These are phyloP conservation scores for Platanus orientalis DNA, from an alignment of 164 flowering plant genomes.

Conservation along the genomic window DNA sequence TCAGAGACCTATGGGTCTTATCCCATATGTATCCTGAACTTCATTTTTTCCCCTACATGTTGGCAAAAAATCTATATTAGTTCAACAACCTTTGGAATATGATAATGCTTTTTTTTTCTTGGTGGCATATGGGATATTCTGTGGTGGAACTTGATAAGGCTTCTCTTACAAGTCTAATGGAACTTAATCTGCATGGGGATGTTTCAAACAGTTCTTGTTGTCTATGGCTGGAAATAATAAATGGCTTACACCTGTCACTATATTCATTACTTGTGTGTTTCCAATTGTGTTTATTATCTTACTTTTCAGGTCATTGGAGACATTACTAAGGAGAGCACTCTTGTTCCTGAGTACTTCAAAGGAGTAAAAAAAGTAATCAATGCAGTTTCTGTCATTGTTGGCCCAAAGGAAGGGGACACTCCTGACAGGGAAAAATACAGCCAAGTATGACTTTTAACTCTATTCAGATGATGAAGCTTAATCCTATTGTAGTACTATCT, in stretches of 20 bases:
- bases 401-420: conserved; percentile 98
- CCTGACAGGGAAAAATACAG: conserved; percentile 93
- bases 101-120: no score
- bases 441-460: conserved; percentile 49
- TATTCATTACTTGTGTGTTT: not conserved
- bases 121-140: no score
- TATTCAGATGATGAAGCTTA: not conserved
- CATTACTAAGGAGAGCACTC: conserved; percentile 70
- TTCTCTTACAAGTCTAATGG: not conserved
- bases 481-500: not conserved
- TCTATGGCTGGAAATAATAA: not conserved
- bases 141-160: no score
- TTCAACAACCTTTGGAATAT: no score
- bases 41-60: no score
- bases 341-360: conserved; percentile 70
- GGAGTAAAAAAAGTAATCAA: conserved; percentile 86
- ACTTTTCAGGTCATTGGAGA: conserved; percentile 75
- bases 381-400: conserved; percentile 92
- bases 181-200: not conserved
- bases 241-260: not conserved
- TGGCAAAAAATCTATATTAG: no score
- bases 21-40: no score
- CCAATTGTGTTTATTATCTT: not conserved
- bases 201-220: not conserved
- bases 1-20: no score